phyloP scores from a whole-genome alignment of 78 protist species.

The Dictyostelium firmibasis region DNA sequence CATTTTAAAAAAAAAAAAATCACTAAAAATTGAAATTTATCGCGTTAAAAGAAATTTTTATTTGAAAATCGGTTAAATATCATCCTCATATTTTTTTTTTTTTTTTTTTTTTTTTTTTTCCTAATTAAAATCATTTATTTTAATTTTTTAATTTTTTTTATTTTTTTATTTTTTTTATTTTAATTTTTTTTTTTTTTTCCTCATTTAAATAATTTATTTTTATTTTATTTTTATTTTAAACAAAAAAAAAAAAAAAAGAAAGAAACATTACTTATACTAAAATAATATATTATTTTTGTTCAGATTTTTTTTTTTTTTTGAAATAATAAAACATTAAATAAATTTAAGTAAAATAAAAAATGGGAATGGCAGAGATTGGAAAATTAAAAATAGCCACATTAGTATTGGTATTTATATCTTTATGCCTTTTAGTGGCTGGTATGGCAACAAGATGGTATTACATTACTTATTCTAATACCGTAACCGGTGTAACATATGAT shows the following conservation, averaged over 20 bases:
- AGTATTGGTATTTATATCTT: not conserved
- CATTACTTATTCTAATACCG: not conserved
- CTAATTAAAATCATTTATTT: no score
- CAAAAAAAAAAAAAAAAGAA: no score
- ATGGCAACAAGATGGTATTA: constrained; percentile 20
- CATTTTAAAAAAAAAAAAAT: no score
- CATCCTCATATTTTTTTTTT: not conserved
- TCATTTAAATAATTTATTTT: no score
- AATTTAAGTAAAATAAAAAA: not conserved
- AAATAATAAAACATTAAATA: no score
- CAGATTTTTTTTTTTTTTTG: no score
- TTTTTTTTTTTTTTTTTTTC: not conserved
- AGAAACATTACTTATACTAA: no score
- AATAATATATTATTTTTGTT: no score
- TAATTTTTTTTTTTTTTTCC: not conserved
- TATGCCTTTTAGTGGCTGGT: not conserved
- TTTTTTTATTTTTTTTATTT: not conserved
- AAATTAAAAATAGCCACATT: not conserved
- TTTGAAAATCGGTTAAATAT: not conserved
- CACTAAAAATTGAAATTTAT: no score
- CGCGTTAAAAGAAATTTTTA: not conserved
- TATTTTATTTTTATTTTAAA: no score
- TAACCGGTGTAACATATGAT: not conserved
- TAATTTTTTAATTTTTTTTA: not conserved
- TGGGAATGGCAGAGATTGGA: not conserved